Conservation (phyloP, 169 alveolate genomes). For the Eimeria acervulina region DNA sequence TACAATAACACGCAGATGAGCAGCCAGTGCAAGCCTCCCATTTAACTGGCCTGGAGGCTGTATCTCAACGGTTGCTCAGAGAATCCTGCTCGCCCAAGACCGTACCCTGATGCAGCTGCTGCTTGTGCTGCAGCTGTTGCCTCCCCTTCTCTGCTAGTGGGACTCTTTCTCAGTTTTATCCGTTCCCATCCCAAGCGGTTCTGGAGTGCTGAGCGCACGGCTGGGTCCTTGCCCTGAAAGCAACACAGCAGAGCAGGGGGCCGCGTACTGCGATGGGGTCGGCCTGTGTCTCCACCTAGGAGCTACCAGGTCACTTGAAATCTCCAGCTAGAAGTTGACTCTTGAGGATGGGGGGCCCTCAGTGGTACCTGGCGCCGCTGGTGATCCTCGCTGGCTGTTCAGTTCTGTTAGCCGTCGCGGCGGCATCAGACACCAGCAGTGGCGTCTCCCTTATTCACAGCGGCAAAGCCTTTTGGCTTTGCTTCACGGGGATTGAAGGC, state of each 20-base stretch:
- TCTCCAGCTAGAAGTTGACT: neutral
- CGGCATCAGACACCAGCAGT: neutral
- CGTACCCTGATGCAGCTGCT: neutral
- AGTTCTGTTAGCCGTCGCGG: neutral
- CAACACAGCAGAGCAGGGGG: neutral
- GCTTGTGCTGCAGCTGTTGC: neutral
- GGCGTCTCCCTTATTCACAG: slow-evolving; percentile 14
- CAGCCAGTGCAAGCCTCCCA: neutral
- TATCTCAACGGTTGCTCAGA: neutral
- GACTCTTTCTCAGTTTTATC: too few species aligned
- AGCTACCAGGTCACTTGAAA: neutral
- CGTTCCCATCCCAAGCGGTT: neutral
- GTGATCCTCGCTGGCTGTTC: neutral
- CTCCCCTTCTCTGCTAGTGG: neutral
- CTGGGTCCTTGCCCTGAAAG: neutral
- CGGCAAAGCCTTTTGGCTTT: slow-evolving; percentile 62
- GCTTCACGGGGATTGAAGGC: slow-evolving; percentile 24
- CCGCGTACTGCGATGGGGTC: neutral
- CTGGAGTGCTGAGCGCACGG: neutral
- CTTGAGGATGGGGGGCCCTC: slow-evolving; percentile 25
- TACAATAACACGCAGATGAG: neutral
- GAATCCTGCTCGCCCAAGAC: neutral
- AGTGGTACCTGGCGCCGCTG: neutral
- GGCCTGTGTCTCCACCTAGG: neutral
- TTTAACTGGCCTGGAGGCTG: neutral